A percentile compares a stretch with the other conserved stretches of the same genome.
These are phyloP conservation scores for Ganoderma lingzhi DNA, from an alignment of 1,284 basidiomycete genomes.

Conservation along the genomic window DNA sequence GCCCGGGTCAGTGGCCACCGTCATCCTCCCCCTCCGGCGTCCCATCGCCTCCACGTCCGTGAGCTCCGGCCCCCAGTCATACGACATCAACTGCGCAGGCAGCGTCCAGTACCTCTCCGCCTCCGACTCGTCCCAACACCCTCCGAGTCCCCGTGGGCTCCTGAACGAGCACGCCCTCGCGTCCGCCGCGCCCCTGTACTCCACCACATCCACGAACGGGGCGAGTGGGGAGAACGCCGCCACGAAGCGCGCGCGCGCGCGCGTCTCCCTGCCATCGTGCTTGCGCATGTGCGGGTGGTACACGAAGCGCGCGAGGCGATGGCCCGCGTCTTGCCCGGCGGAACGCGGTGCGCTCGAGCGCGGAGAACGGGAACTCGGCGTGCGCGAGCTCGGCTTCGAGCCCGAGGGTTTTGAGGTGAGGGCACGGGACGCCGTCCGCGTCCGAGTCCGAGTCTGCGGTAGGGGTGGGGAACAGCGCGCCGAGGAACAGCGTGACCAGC, in stretches of 20 bases:
- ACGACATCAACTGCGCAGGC: neutral
- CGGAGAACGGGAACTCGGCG: constrained; percentile 1
- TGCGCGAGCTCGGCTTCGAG: neutral
- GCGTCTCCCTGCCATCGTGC: neutral
- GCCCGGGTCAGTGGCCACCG: too few relatives aligned
- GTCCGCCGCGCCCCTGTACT: neutral
- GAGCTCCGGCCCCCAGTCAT: neutral
- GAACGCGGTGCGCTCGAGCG: neutral
- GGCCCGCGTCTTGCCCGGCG: neutral
- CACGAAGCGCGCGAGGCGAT: neutral
- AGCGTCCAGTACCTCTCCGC: neutral
- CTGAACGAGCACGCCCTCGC: neutral
- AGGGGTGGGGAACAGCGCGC: neutral
- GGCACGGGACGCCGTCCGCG: neutral
- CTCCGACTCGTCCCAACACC: neutral
- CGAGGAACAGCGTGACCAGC: neutral
- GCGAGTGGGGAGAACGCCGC: neutral
- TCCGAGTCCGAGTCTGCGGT: neutral
- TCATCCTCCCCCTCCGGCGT: neutral
- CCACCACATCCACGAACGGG: neutral
- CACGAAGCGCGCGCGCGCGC: neutral
- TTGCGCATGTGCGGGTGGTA: neutral
- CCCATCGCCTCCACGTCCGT: too few relatives aligned
- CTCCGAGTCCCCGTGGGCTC: neutral
- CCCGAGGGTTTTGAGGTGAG: neutral